Percentiles rank a stretch among this genome's conserved stretches.
phyloP scores from a whole-genome alignment of 2,329 filamentous ascomycete genomes.

The Aspergillus flavus region DNA sequence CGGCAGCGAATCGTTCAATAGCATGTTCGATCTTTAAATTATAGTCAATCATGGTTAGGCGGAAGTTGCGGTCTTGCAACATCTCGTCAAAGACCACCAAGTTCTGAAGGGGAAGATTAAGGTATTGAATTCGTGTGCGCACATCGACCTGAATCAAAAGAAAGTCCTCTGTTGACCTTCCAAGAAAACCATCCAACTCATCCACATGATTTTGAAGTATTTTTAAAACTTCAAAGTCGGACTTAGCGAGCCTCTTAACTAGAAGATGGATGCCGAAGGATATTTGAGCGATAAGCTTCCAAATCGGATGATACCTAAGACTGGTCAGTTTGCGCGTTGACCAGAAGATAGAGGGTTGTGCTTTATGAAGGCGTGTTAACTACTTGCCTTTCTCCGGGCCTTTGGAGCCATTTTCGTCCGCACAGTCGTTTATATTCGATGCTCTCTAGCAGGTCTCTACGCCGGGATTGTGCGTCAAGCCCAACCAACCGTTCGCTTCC shows the following conservation, averaged over 20 bases:
- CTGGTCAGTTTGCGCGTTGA: slow-evolving; percentile 9
- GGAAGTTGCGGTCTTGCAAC: slow-evolving; percentile 81
- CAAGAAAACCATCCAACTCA: slow-evolving; percentile 88
- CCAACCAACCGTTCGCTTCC: slow-evolving; percentile 34
- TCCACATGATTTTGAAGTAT: slow-evolving; percentile 93
- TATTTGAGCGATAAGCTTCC: slow-evolving; percentile 89
- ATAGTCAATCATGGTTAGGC: slow-evolving; percentile 77
- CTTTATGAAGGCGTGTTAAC: not conserved
- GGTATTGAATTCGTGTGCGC: slow-evolving; percentile 73
- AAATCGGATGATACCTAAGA: slow-evolving; percentile 75
- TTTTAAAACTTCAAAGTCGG: slow-evolving; percentile 80
- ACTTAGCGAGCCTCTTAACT: slow-evolving; percentile 82
- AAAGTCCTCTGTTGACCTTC: slow-evolving; percentile 83
- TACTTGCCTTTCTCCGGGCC: slow-evolving; percentile 61
- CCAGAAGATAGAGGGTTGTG: not conserved
- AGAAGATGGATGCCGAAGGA: slow-evolving; percentile 90
- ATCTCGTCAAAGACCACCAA: slow-evolving; percentile 82
- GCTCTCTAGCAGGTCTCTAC: slow-evolving; percentile 68
- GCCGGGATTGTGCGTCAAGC: slow-evolving; percentile 52
- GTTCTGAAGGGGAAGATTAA: slow-evolving; percentile 83
- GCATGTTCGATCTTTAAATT: slow-evolving; percentile 93
- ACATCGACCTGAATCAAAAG: slow-evolving; percentile 77
- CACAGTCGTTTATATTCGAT: slow-evolving; percentile 70
- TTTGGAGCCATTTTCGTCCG: slow-evolving; percentile 74
- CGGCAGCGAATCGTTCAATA: slow-evolving; percentile 72